Percentiles rank a stretch among this genome's conserved stretches.
Conservation (phyloP, 2,329 filamentous ascomycete species). For the Beauveria varroae region DNA sequence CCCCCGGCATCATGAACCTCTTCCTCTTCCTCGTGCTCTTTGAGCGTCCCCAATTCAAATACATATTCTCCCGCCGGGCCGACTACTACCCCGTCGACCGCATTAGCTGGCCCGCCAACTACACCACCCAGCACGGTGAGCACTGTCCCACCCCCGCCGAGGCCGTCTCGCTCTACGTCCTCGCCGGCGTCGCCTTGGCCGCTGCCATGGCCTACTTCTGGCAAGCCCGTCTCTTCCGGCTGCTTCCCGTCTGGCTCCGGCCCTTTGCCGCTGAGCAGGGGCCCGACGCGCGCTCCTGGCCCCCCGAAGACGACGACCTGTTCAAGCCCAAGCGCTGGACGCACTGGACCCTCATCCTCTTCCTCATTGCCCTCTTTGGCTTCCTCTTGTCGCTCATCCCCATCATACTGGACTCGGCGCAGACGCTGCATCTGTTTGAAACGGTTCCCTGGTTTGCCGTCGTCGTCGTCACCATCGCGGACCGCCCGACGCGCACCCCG, state of each 20-base stretch:
- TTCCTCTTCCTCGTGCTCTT: neutral
- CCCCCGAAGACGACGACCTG: neutral
- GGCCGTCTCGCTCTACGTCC: constrained; percentile 15
- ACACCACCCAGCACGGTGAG: neutral
- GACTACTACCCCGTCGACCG: neutral
- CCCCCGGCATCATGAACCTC: neutral
- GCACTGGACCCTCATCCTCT: constrained; percentile 30
- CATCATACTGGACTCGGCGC: constrained; percentile 21
- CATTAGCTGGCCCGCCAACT: neutral
- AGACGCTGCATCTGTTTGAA: constrained; percentile 24
- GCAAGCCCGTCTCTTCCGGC: constrained; percentile 19
- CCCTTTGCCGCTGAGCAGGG: constrained; percentile 36
- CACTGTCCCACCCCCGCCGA: constrained; percentile 9
- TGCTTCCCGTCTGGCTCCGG: constrained; percentile 32
- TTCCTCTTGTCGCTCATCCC: constrained; percentile 25
- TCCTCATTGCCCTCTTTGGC: constrained; percentile 10
- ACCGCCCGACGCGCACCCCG: constrained; percentile 34
- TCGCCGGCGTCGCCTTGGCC: constrained; percentile 22
- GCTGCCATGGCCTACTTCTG: constrained; percentile 23
- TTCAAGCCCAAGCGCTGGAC: constrained; percentile 28
- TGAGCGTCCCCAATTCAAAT: neutral
- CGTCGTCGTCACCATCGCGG: constrained; percentile 28
- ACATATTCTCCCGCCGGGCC: neutral
- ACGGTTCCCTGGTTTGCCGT: constrained; percentile 32
- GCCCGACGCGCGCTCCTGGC: constrained; percentile 1